Percentiles rank a stretch among this genome's conserved stretches.
Conservation (phyloP, 176 grass and related monocot genomes). For the Musa beccarii region DNA sequence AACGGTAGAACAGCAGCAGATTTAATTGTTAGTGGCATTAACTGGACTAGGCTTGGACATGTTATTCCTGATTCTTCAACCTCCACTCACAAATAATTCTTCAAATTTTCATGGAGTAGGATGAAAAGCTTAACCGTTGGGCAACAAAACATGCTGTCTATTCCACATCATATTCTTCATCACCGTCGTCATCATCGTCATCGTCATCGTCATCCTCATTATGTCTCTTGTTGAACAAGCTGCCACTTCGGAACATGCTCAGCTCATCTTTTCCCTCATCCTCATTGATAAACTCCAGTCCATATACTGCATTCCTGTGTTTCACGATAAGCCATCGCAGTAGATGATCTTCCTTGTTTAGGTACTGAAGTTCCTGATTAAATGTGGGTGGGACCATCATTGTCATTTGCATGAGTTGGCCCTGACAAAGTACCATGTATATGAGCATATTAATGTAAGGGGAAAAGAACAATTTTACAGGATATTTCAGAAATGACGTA, state of each 20-base stretch:
- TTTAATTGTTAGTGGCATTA: too few species aligned
- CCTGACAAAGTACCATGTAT: conserved; percentile 36
- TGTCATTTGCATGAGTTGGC: conserved; percentile 88
- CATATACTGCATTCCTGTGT: conserved; percentile 66
- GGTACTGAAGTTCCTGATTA: conserved; percentile 70
- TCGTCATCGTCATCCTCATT: conserved; percentile 22
- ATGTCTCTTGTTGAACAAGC: conserved; percentile 14
- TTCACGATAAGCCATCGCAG: conserved; percentile 86
- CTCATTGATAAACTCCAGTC: conserved; percentile 73
- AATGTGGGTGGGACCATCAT: conserved; percentile 86
- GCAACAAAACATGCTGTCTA: neutral
- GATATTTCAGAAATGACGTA: neutral
- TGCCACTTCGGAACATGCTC: conserved; percentile 10
- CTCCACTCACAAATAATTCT: too few species aligned
- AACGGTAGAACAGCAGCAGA: too few species aligned
- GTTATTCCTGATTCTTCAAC: too few species aligned
- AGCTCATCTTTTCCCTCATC: conserved; percentile 42
- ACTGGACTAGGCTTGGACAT: too few species aligned
- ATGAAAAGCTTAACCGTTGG: too few species aligned
- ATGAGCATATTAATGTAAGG: conserved; percentile 1
- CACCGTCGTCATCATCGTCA: conserved; percentile 10
- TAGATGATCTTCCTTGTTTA: conserved; percentile 87
- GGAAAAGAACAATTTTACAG: neutral
- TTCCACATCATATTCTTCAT: conserved; percentile 17
- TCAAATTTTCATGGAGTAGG: too few species aligned